A percentile compares a stretch with the other conserved stretches of the same genome.
phyloP scores from a whole-genome alignment of 164 flowering plant species.

The Houttuynia cordata region DNA sequence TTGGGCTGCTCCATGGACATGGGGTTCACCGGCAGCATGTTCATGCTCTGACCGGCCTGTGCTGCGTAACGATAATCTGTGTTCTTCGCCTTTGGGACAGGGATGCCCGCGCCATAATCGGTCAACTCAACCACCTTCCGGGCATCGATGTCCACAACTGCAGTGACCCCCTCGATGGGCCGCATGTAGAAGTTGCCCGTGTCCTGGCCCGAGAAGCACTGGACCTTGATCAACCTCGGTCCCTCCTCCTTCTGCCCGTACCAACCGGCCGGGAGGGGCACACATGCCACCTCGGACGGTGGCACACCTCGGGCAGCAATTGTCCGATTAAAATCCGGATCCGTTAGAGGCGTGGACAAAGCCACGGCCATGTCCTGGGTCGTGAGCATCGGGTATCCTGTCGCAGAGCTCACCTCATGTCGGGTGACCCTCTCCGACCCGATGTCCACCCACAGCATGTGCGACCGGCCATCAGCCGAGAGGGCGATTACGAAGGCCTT shows the following conservation, averaged over 20 bases:
- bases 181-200: slow-evolving; percentile 62
- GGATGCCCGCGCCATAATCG: slow-evolving; percentile 28
- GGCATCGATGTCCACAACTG: slow-evolving; percentile 42
- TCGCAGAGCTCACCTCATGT: slow-evolving; percentile 7
- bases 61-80: slow-evolving; percentile 59
- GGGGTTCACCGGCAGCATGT: slow-evolving; percentile 21
- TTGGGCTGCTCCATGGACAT: slow-evolving; percentile 56
- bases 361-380: slow-evolving; percentile 21
- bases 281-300: slow-evolving; percentile 21
- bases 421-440: slow-evolving; percentile 13
- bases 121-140: slow-evolving; percentile 21
- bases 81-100: slow-evolving; percentile 30
- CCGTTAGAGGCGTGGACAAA: slow-evolving; percentile 5
- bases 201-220: slow-evolving; percentile 34
- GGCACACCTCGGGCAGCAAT: slow-evolving; percentile 23
- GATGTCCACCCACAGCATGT: slow-evolving; percentile 38
- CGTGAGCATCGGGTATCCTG: slow-evolving; percentile 34
- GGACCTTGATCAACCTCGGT: slow-evolving; percentile 36
- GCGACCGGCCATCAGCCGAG: slow-evolving; percentile 17
- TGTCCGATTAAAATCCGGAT: slow-evolving; percentile 19
- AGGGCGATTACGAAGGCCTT: slow-evolving; percentile 43
- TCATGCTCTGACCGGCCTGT: not conserved
- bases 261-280: slow-evolving; percentile 39
- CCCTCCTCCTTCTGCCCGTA: slow-evolving; percentile 41
- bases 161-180: slow-evolving; percentile 53